phyloP scores from a whole-genome alignment of 495 filamentous ascomycete species.

The Talaromyces borbonicus region DNA sequence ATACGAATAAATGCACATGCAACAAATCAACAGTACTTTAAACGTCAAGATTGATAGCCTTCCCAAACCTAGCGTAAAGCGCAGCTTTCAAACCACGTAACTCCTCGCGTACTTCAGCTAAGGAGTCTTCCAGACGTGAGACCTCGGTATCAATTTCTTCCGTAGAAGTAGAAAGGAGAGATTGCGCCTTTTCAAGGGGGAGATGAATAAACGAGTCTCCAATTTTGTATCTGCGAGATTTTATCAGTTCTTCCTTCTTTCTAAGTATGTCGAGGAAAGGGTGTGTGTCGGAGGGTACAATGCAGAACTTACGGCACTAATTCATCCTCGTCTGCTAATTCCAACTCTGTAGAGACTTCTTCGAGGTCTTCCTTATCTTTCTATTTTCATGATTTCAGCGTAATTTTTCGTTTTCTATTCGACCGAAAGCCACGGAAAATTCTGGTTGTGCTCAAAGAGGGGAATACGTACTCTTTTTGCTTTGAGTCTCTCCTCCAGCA shows the following conservation, averaged over 20 bases:
- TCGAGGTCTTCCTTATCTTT: slow-evolving; percentile 98
- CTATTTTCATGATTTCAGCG: slow-evolving; percentile 35
- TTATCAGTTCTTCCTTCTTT: slow-evolving; percentile 7
- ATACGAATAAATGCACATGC: neutral
- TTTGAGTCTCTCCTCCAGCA: slow-evolving; percentile 73
- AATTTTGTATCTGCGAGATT: slow-evolving; percentile 70
- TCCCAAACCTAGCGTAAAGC: slow-evolving; percentile 87
- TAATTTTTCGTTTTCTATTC: too few relatives aligned
- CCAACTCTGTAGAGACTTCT: slow-evolving; percentile 81
- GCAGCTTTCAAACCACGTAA: slow-evolving; percentile 81
- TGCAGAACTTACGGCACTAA: slow-evolving; percentile 60
- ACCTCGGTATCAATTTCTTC: slow-evolving; percentile 69
- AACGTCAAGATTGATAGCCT: slow-evolving; percentile 90
- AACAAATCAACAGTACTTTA: slow-evolving; percentile 35
- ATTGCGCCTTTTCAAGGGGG: slow-evolving; percentile 72
- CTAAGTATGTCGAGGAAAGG: neutral
- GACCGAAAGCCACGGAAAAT: too few relatives aligned
- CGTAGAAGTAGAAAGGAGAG: slow-evolving; percentile 62
- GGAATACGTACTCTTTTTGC: slow-evolving; percentile 58
- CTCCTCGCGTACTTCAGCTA: slow-evolving; percentile 66
- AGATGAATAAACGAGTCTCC: slow-evolving; percentile 91
- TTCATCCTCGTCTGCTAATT: slow-evolving; percentile 93
- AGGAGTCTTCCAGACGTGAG: slow-evolving; percentile 60
- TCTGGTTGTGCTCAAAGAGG: neutral
- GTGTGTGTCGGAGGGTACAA: slow-evolving; percentile 1